These are phyloP conservation scores for Serendipita sp. DNA, from an alignment of 768 basidiomycete species.

Conservation along the genomic window DNA sequence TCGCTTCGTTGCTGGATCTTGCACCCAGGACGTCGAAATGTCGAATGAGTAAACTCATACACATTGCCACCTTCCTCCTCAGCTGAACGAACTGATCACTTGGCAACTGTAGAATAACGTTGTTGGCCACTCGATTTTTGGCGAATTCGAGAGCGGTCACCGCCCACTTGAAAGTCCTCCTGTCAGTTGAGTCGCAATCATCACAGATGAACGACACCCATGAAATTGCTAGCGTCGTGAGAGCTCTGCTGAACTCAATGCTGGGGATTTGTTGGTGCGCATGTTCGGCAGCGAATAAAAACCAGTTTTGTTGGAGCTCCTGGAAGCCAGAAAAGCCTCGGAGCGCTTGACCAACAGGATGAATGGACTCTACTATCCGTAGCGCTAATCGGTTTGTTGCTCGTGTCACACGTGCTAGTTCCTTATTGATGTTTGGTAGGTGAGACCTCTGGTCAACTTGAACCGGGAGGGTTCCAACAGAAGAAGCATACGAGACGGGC, in stretches of 20 bases:
- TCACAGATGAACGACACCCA: constrained; percentile 99
- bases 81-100: constrained; percentile 82
- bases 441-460: constrained; percentile 78
- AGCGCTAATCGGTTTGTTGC: constrained; percentile 83
- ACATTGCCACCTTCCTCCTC: constrained; percentile 80
- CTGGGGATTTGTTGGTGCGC: constrained; percentile 65
- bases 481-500: constrained; percentile 26
- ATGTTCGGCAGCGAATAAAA: constrained; percentile 89
- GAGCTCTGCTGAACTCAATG: constrained; percentile 62
- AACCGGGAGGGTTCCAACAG: constrained; percentile 30
- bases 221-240: constrained; percentile 83
- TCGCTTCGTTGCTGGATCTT: constrained; percentile 70
- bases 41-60: constrained; percentile 90
- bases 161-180: constrained; percentile 95
- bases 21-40: constrained; percentile 99
- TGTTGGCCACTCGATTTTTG: constrained; percentile 70
- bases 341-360: constrained; percentile 62
- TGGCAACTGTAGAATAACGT: constrained; percentile 77
- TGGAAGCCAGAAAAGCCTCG: constrained; percentile 48
- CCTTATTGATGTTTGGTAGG: constrained; percentile 73
- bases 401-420: constrained; percentile 79
- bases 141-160: constrained; percentile 92
- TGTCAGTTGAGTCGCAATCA: constrained; percentile 89
- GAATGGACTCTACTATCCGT: constrained; percentile 82
- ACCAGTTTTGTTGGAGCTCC: constrained; percentile 88